phyloP scores from a whole-genome alignment of 768 basidiomycete species.

The Amanita inopinata region DNA sequence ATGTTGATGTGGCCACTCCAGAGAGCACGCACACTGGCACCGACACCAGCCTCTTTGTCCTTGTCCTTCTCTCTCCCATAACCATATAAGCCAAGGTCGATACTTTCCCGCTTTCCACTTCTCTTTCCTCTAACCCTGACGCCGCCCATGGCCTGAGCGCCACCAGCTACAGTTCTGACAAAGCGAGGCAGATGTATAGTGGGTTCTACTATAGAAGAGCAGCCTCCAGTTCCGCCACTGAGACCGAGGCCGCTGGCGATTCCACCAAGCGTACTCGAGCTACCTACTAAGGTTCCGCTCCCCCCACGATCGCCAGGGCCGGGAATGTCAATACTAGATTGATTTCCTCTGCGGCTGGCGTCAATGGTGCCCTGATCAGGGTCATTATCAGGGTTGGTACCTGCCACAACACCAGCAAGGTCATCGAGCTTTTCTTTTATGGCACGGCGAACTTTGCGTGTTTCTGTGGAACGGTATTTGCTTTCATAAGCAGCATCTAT shows the following conservation, averaged over 20 bases:
- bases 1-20: constrained; percentile 35
- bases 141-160: constrained; percentile 5
- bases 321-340: constrained; percentile 3
- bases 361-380: constrained; percentile 13
- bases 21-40: constrained; percentile 27
- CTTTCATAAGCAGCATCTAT: constrained; percentile 41
- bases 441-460: constrained; percentile 53
- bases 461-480: constrained; percentile 35
- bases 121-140: constrained; percentile 3
- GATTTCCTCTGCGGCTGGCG: constrained; percentile 2
- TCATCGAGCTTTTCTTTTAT: constrained; percentile 54
- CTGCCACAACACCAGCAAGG: constrained; percentile 24
- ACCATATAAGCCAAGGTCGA: constrained; percentile 12
- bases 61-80: constrained; percentile 18
- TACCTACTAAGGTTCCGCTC: constrained; percentile 25
- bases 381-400: constrained; percentile 20
- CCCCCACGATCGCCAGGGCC: constrained; percentile 17
- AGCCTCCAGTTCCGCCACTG: constrained; percentile 24
- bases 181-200: constrained; percentile 46
- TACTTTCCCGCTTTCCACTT: constrained; percentile 6
- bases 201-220: constrained; percentile 33
- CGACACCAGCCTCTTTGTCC: constrained; percentile 28
- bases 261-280: constrained; percentile 6
- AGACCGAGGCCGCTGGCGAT: constrained; percentile 25
- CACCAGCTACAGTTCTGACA: constrained; percentile 31